Conservation (phyloP, 2,329 filamentous ascomycete species). For the Hypoxylon sp. region DNA sequence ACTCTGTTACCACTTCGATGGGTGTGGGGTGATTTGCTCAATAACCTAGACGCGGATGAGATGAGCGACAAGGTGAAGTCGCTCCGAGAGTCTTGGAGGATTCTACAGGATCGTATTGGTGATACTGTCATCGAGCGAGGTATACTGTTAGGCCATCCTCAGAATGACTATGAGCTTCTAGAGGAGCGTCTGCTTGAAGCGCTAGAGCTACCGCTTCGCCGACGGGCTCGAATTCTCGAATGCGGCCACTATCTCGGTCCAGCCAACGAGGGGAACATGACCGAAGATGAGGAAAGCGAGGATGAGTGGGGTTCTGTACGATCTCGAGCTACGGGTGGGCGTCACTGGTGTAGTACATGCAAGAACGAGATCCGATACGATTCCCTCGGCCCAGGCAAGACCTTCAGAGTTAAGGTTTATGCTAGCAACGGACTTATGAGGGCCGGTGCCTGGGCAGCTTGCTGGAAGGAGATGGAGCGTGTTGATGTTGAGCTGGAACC, state of each 20-base stretch:
- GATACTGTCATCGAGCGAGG: slow-evolving; percentile 82
- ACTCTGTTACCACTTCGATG: slow-evolving; percentile 80
- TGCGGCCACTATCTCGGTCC: slow-evolving; percentile 83
- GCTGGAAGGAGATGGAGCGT: slow-evolving; percentile 99
- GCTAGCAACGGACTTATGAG: slow-evolving; percentile 96
- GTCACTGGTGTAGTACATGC: slow-evolving; percentile 71
- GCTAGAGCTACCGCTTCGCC: slow-evolving; percentile 75
- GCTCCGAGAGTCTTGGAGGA: slow-evolving; percentile 74
- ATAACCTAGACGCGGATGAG: slow-evolving; percentile 55
- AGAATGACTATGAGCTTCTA: slow-evolving; percentile 83
- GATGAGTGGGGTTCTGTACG: slow-evolving; percentile 60
- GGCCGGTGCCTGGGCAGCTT: slow-evolving; percentile 90
- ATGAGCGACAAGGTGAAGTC: slow-evolving; percentile 61
- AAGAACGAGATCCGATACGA: slow-evolving; percentile 69
- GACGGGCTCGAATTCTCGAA: slow-evolving; percentile 77
- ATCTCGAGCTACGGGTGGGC: slow-evolving; percentile 53
- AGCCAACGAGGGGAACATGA: slow-evolving; percentile 63
- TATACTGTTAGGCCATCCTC: slow-evolving; percentile 81
- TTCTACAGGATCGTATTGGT: slow-evolving; percentile 78
- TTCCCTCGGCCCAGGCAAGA: slow-evolving; percentile 66
- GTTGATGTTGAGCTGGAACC: slow-evolving; percentile 94
- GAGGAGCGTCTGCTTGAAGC: slow-evolving; percentile 84
- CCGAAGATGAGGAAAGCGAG: slow-evolving; percentile 63
- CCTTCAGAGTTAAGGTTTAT: slow-evolving; percentile 88
- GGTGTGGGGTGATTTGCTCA: slow-evolving; percentile 72